These are phyloP conservation scores for Lachnellula subtilissima DNA, from an alignment of 2,329 filamentous ascomycete genomes.

Conservation along the genomic window DNA sequence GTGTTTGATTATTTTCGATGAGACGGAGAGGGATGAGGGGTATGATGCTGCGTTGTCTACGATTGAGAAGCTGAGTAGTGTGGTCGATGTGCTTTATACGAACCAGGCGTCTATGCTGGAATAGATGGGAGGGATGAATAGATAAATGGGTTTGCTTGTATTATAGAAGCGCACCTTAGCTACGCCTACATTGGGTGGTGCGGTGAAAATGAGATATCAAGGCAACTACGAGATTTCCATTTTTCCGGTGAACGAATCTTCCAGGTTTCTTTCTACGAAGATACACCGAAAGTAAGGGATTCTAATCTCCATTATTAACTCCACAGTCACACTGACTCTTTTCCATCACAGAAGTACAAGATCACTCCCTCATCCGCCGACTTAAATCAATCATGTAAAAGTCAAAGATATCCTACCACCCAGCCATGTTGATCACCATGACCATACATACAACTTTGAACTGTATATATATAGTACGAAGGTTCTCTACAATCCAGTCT, in stretches of 20 bases:
- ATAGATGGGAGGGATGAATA: slow-evolving; percentile 41
- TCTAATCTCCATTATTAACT: background rate
- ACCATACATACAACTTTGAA: no score
- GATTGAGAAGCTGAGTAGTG: slow-evolving; percentile 93
- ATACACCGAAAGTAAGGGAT: no score
- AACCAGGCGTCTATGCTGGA: slow-evolving; percentile 96
- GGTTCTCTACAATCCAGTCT: no score
- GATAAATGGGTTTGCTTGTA: slow-evolving; percentile 22
- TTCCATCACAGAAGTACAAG: no score
- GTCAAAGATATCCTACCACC: no score
- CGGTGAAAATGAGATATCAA: background rate
- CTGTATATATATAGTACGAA: no score
- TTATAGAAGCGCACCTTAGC: slow-evolving; percentile 24
- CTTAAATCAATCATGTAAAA: no score
- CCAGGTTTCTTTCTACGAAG: background rate
- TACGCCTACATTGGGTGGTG: background rate
- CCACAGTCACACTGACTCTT: no score
- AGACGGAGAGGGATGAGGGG: slow-evolving; percentile 85
- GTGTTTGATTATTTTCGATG: slow-evolving; percentile 94
- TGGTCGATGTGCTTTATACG: slow-evolving; percentile 95
- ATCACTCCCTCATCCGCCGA: no score
- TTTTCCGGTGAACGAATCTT: background rate
- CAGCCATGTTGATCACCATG: no score
- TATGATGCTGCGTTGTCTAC: slow-evolving; percentile 94
- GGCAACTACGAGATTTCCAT: background rate